Evolutionary conservation across 2,329 filamentous ascomycete genomes (phyloP).

Genomic region (Ophiosphaerella korrae): DNA sequence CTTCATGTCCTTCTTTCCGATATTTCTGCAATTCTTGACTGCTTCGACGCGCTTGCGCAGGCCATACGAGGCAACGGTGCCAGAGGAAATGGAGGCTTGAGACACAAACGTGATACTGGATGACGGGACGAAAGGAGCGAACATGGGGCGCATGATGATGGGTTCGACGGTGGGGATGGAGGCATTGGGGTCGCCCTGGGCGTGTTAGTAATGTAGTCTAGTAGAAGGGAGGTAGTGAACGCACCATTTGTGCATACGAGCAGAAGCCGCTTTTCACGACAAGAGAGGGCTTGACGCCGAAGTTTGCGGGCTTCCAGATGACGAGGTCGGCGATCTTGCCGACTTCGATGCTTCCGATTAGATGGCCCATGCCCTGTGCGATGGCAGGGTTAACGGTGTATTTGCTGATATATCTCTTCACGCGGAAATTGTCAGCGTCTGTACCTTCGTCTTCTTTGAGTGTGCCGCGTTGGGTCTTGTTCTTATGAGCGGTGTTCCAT

Average conservation of each 20-base stretch:
- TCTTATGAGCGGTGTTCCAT: slow-evolving; percentile 98
- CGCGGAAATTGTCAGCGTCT: slow-evolving; percentile 85
- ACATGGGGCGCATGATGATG: slow-evolving; percentile 84
- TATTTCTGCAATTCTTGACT: slow-evolving; percentile 73
- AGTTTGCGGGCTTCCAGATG: slow-evolving; percentile 82
- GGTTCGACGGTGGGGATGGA: slow-evolving; percentile 86
- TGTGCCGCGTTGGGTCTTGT: slow-evolving; percentile 80
- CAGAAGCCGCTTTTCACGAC: slow-evolving; percentile 91
- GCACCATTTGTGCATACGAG: slow-evolving; percentile 80
- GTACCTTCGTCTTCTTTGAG: slow-evolving; percentile 79
- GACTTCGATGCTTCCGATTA: slow-evolving; percentile 85
- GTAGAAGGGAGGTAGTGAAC: slow-evolving; percentile 18
- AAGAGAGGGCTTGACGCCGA: slow-evolving; percentile 81
- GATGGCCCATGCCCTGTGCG: slow-evolving; percentile 85
- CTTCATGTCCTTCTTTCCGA: slow-evolving; percentile 88
- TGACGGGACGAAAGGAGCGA: slow-evolving; percentile 71
- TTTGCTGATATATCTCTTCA: slow-evolving; percentile 92
- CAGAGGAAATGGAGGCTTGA: slow-evolving; percentile 68
- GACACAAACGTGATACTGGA: slow-evolving; percentile 86
- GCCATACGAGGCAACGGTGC: slow-evolving; percentile 71
- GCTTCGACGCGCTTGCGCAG: slow-evolving; percentile 80
- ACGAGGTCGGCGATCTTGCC: slow-evolving; percentile 91
- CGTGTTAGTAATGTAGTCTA: slow-evolving; percentile 5
- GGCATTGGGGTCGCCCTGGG: slow-evolving; percentile 56
- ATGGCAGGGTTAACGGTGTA: slow-evolving; percentile 95